Conservation (phyloP, 1,139 yeast species). For the Taphrina confusa region DNA sequence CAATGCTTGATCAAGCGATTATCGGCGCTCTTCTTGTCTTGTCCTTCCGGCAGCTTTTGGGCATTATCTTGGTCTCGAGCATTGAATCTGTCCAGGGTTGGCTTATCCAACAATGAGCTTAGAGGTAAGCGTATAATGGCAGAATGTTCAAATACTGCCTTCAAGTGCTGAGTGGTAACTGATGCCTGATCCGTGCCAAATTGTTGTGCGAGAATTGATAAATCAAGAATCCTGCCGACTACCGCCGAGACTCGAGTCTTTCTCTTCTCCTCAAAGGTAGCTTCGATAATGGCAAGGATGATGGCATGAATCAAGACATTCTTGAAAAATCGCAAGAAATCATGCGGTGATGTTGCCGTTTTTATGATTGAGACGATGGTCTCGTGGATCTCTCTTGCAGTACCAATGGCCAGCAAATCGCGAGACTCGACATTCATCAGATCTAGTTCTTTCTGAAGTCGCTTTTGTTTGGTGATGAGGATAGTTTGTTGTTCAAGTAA, state of each 20-base stretch:
- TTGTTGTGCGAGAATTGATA: background rate
- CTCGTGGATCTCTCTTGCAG: background rate
- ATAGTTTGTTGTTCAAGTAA: conserved; percentile 3
- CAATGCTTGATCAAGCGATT: background rate
- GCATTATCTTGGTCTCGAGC: background rate
- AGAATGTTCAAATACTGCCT: background rate
- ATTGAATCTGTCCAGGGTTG: background rate
- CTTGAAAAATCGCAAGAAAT: background rate
- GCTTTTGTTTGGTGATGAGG: background rate
- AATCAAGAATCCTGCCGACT: conserved; percentile 2
- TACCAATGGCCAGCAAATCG: background rate
- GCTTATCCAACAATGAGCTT: background rate
- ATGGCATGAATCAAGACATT: conserved; percentile 5
- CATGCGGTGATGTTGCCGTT: background rate
- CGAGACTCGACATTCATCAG: background rate
- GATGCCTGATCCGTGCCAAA: background rate
- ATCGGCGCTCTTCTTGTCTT: background rate
- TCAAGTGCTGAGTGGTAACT: background rate
- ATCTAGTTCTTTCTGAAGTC: background rate
- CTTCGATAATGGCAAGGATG: conserved; percentile 11
- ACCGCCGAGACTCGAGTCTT: background rate
- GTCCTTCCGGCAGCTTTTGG: background rate
- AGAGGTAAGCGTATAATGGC: conserved; percentile 1
- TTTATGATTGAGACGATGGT: background rate
- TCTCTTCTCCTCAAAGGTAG: background rate